These are phyloP conservation scores for Coelastrella sp. DNA, from an alignment of 139 green algal genomes.

Conservation along the genomic window DNA sequence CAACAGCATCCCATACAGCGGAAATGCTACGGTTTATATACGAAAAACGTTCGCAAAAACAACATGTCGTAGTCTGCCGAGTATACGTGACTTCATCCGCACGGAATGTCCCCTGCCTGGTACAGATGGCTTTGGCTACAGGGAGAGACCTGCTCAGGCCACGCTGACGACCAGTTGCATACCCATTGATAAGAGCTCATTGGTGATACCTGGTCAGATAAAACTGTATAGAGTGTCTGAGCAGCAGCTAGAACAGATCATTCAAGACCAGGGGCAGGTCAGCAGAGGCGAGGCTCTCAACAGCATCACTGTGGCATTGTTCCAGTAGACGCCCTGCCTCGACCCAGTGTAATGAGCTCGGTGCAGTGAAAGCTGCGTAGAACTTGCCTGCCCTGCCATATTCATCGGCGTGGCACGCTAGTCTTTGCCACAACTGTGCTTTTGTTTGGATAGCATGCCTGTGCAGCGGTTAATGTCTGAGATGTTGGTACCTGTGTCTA, in stretches of 20 bases:
- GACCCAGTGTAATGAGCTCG: no score
- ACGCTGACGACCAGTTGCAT: neutral
- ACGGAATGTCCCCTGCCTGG: constrained; percentile 11
- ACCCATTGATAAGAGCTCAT: neutral
- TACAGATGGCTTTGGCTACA: constrained; percentile 3
- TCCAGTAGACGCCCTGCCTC: no score
- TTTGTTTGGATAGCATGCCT: no score
- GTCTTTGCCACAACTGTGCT: no score
- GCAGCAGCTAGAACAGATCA: constrained; percentile 24
- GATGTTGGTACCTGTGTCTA: no score
- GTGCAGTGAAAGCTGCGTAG: neutral
- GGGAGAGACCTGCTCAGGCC: neutral
- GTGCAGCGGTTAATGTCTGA: no score
- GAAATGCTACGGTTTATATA: no score
- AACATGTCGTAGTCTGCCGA: neutral
- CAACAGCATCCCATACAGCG: no score
- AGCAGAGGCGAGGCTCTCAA: neutral
- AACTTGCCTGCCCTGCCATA: no score
- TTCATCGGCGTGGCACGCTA: no score
- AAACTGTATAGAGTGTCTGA: constrained; percentile 1
- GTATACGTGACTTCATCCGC: constrained; percentile 33
- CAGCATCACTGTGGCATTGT: no score
- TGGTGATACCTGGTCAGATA: constrained; percentile 20
- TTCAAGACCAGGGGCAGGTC: neutral
- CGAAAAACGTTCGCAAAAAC: no score